phyloP scores from a whole-genome alignment of 2,329 filamentous ascomycete species.

The Acrocalymma vagum region DNA sequence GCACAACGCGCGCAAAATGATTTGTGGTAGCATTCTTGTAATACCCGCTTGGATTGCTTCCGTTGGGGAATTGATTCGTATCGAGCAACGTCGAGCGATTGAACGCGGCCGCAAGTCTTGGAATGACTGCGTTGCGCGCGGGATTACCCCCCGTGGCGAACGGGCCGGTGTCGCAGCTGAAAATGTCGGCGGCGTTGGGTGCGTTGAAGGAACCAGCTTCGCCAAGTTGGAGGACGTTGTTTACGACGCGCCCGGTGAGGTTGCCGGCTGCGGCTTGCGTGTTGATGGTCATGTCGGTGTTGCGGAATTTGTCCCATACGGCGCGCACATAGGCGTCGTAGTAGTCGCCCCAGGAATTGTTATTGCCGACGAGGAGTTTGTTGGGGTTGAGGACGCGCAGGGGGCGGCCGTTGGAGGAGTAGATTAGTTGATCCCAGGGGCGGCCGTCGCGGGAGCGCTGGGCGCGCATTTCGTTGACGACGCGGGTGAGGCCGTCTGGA shows the following conservation, averaged over 20 bases:
- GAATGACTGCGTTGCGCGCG: conserved; percentile 67
- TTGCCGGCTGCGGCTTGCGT: conserved; percentile 69
- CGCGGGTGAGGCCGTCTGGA: conserved; percentile 62
- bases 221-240: conserved; percentile 52
- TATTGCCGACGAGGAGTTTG: conserved; percentile 56
- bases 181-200: conserved; percentile 69
- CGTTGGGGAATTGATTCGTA: conserved; percentile 49
- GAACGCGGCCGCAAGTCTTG: conserved; percentile 77
- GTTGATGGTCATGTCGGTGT: conserved; percentile 63
- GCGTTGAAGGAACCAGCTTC: conserved; percentile 59
- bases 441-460: conserved; percentile 66
- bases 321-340: conserved; percentile 61
- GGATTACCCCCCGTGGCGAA: conserved; percentile 58
- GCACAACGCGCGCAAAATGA: conserved; percentile 69
- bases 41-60: conserved; percentile 37
- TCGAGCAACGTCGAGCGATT: conserved; percentile 75
- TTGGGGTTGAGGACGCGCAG: conserved; percentile 56
- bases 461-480: conserved; percentile 63
- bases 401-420: conserved; percentile 46
- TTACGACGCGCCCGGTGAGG: conserved; percentile 59
- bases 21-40: conserved; percentile 52
- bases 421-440: conserved; percentile 68
- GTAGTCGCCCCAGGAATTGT: conserved; percentile 59
- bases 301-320: conserved; percentile 59
- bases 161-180: conserved; percentile 71